Conservation (phyloP, 108 stramenopile species). For the Nitzschia sp. region DNA sequence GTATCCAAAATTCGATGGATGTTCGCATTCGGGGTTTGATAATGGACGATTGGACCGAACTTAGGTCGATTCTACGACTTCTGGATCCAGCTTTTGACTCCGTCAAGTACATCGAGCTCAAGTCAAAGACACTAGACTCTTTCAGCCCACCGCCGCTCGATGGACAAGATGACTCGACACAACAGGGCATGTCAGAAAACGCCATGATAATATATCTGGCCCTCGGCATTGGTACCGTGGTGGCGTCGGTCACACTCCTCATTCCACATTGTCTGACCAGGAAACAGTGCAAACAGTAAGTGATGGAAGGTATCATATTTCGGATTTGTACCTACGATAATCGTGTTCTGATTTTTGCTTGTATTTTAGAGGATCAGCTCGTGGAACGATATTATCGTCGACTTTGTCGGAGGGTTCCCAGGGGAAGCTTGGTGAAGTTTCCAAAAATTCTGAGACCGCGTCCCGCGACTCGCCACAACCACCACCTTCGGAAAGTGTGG, state of each 20-base stretch:
- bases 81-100: not conserved
- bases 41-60: not conserved
- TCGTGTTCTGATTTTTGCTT: not conserved
- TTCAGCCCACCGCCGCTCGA: not conserved
- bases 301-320: not conserved
- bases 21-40: not conserved
- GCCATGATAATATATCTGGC: not conserved
- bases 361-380: slow-evolving; percentile 1
- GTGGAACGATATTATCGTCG: not conserved
- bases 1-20: not conserved
- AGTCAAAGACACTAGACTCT: not conserved
- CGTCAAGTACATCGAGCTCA: slow-evolving; percentile 4
- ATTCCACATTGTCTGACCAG: not conserved
- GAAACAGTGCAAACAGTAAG: not conserved
- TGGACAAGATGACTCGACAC: not conserved
- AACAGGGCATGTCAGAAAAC: not conserved
- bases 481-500: not conserved
- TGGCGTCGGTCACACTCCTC: not conserved
- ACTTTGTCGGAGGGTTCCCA: not conserved
- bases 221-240: slow-evolving; percentile 1
- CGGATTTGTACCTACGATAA: not conserved
- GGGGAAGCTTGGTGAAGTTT: too few species aligned
- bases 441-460: too few species aligned
- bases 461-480: not conserved
- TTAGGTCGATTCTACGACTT: not conserved